Evolutionary conservation across 148 eudicot species (phyloP), one percentile per base, ranked within the genome.

Genomic region (Chenopodium berlandieri): DNA sequence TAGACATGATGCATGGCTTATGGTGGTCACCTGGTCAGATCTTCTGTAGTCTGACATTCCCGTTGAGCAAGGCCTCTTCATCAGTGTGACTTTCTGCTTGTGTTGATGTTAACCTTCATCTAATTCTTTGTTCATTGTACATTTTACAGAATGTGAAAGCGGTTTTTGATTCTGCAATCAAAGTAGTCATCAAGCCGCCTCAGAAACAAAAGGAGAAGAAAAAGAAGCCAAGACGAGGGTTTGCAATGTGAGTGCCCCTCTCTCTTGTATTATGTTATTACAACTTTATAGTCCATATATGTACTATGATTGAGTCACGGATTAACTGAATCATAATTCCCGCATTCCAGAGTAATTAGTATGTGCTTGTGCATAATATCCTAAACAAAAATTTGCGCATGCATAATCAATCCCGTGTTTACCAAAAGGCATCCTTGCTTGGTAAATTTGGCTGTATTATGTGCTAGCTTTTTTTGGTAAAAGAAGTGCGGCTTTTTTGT

Each of bases 91-190:
- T 77, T 13, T 77, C 11, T 78, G 72, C 30, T 54, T 64, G 34
- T 19, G 1, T 50, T 19, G 34, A 52, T 12, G 12, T 65, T 16
- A 20, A 62, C 52, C 71, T 65, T n/a, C 40, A 16, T 54, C 68
- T 73, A n/a, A 73, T 75, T 64, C 30, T 37, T 25, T 73, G 12
- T 40, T 34, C 75, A 2, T 80, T 68, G 40, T 68, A 77, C 20
- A 27, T 46, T 78, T 40, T 76, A 27, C 90, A 97, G 99, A 97
- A 97, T 85, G 99, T 97, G 82, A 97, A 97, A 87, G 93, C 94
- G 60, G 99, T 97, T 73, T 97, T 97, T 77, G 99, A 97, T 88
- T 94, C 99, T 75, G 95, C 99, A 44, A 97, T 97, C 82, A 92
- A 83, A 85, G 95, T 92, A 69, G 99, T 97, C 17, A 94, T 97